Evolutionary conservation across 2,329 filamentous ascomycete species (phyloP), one percentile per base, ranked within the genome.

Genomic region (Thielaviopsis musarum): DNA sequence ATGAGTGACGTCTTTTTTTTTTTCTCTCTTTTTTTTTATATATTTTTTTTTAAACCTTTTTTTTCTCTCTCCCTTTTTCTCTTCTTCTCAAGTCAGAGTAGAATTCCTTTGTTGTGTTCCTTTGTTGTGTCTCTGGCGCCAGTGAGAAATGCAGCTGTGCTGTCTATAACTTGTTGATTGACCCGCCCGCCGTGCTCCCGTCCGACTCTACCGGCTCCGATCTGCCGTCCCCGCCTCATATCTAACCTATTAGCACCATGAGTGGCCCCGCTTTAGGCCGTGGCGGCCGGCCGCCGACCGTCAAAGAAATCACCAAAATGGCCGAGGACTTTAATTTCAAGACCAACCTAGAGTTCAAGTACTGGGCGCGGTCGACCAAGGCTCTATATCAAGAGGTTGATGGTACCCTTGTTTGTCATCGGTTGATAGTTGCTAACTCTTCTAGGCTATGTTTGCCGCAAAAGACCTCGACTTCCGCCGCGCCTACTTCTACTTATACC

Each of bases 401-500:
- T 28, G n/a, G 28, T 22, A 30, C n/a, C 21, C 21, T 26, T 21
- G 7, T 21, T 19, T 19, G 17, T 9, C 61, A 9, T 34, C 65
- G 67, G 59, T 66, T 12, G 34, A 59, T 52, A 54, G 48, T 34
- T 21, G 15, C 63, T 65, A 49, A 59, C 30, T 38, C 59, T 48
- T 59, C 13, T 67, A 96, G 88, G 91, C 89, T 21, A 78, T 82
- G 57, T 88, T 91, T 65, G 95, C 95, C 68, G 79, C 93, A 66
- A 79, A 80, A 51, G 91, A 97, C 70, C 85, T 85, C 66, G 91
- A 96, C 71, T 82, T 89, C 64, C 82, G 90, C 66, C 86, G 93
- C 67, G 88, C 91, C 4, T 98, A 95, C 70, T 79, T 96, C 59
- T 82, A 97, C 61, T 80, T 95, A n/a, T 88, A 93, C 69, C 84